phyloP scores from a whole-genome alignment of 176 grass and related monocot species.

The Musa beccarii region DNA sequence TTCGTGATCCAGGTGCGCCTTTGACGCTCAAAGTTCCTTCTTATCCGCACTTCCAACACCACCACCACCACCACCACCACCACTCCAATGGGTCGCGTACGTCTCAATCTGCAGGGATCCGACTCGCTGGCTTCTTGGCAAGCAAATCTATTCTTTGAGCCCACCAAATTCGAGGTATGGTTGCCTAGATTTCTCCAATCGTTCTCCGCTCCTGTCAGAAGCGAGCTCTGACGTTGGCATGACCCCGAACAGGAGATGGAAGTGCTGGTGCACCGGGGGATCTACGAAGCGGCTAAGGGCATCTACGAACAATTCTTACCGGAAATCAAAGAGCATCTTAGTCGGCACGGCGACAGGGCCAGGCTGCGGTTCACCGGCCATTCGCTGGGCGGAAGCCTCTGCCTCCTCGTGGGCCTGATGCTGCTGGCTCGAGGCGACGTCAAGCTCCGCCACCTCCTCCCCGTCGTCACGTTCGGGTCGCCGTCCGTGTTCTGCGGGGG shows the following conservation, averaged over 20 bases:
- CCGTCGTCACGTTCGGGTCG: conserved; percentile 74
- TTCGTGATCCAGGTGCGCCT: conserved; percentile 56
- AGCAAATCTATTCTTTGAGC: conserved; percentile 95
- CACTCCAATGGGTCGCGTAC: too few species aligned
- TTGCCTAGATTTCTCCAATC: not conserved
- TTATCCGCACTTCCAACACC: too few species aligned
- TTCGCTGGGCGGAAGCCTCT: conserved; percentile 89
- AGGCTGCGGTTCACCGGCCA: conserved; percentile 82
- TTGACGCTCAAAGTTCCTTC: too few species aligned
- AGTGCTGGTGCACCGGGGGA: conserved; percentile 82
- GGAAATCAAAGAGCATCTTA: conserved; percentile 46
- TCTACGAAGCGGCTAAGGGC: conserved; percentile 96
- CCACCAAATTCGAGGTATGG: conserved; percentile 31
- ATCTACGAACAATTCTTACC: conserved; percentile 83
- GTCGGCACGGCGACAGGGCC: conserved; percentile 1
- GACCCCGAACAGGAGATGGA: conserved; percentile 33
- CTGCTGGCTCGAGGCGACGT: conserved; percentile 57
- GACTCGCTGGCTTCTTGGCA: conserved; percentile 96
- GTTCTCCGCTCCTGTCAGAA: not conserved
- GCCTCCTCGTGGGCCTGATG: conserved; percentile 76
- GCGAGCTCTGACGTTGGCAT: not conserved
- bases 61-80: too few species aligned
- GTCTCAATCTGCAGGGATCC: conserved; percentile 44
- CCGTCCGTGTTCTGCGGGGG: conserved; percentile 93
- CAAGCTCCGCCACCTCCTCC: conserved; percentile 35